Base-by-base conservation (phyloP, 257 asterid species). In the Striga asiatica region DNA sequence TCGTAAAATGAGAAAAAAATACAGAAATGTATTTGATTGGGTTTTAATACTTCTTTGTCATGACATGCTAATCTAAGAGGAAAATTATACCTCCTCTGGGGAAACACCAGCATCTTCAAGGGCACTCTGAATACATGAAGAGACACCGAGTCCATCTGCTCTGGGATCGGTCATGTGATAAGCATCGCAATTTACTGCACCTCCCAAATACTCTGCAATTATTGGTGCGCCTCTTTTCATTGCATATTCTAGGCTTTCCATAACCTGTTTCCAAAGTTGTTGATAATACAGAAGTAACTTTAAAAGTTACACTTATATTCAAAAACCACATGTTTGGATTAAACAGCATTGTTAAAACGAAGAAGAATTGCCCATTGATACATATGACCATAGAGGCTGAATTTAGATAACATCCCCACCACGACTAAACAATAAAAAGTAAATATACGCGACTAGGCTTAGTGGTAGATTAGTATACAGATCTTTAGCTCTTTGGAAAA, bases 171-270 rank as follows among this genome's bases (percentile, higher is more conserved):
- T 91, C 95, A 91, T 84, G 76, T 91, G 96, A 78, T 87, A 66
- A 47, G 98, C 96, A 78, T 87, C 98, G 45, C 96, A 91, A 71
- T 82, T 87, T 37, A 84, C 85, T 12, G 96, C 95, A 50, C 96
- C 98, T 43, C 98, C 98, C 78, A 91, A 66, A 66, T 87, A 91
- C 70, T 91, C 98, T 0, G 96, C 98, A 50, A 91, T 78, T 69
- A 91, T 91, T 14, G 93, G 95, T 16, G 95, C 98, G 58, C 46
- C 92, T 64, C 98, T 73, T 64, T 84, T 91, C 93, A 80, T 75
- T 61, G 98, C 98, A 74, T 91, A 95, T 68, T 91, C 98, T 67
- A 87, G 73, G 75, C 98, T 87, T 70, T 91, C 98, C 96, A 91
- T 76, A 27, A 91, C 89, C 98, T 91, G 78, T 66, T 46, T 19